Percentiles rank a stretch among this genome's conserved stretches.
These are phyloP conservation scores for Xylaria nigripes DNA, from an alignment of 495 filamentous ascomycete genomes.

Conservation along the genomic window DNA sequence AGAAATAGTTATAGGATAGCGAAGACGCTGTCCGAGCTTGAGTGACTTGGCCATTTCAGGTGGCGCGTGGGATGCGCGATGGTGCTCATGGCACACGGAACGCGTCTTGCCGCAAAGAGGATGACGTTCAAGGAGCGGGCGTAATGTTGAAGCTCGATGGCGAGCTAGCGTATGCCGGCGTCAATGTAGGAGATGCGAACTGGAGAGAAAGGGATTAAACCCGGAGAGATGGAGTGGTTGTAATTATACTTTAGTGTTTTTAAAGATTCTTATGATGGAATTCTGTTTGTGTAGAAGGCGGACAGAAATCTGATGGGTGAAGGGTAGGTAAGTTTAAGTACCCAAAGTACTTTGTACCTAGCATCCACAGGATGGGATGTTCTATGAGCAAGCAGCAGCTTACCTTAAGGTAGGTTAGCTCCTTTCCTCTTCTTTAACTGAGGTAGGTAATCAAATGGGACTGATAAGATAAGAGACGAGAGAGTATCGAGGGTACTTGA, in stretches of 20 bases:
- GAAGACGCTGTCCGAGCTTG: slow-evolving; percentile 51
- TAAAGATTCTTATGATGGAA: too few relatives aligned
- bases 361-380: neutral
- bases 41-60: slow-evolving; percentile 31
- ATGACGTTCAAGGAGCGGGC: neutral
- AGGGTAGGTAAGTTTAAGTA: neutral
- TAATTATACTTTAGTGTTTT: too few relatives aligned
- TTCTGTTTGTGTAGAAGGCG: too few relatives aligned
- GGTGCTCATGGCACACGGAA: slow-evolving; percentile 14
- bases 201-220: too few relatives aligned
- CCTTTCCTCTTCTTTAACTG: neutral
- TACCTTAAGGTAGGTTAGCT: neutral
- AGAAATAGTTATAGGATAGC: slow-evolving; percentile 92
- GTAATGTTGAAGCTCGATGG: neutral
- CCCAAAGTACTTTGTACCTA: too few relatives aligned
- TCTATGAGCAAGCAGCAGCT: neutral
- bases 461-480: neutral
- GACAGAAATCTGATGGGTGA: neutral
- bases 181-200: too few relatives aligned
- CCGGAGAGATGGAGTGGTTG: too few relatives aligned
- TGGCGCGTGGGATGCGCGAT: slow-evolving; percentile 12
- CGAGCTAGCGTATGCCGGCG: neutral
- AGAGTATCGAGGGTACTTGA: neutral
- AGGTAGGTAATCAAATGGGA: neutral
- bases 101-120: slow-evolving; percentile 9